A percentile compares a stretch with the other conserved stretches of the same genome.
Evolutionary conservation across 108 stramenopile genomes (phyloP).

Genomic region (Fistulifera solaris): DNA sequence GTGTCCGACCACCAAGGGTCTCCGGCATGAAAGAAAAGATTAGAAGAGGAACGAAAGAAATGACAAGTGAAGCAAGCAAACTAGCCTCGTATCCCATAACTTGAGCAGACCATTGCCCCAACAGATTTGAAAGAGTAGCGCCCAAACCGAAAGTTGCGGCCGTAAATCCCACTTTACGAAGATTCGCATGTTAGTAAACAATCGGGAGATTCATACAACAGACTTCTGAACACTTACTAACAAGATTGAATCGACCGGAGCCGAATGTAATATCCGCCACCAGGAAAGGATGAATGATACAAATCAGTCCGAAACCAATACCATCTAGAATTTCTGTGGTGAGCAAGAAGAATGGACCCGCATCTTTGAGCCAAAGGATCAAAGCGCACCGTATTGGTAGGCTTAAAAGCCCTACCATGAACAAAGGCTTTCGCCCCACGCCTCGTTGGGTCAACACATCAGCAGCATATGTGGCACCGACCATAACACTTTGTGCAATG

Average conservation of each 20-base stretch:
- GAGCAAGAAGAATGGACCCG: constrained; percentile 34
- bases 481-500: constrained; percentile 57
- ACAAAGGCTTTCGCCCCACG: constrained; percentile 52
- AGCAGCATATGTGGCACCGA: constrained; percentile 39
- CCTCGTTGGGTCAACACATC: constrained; percentile 40
- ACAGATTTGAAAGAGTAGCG: constrained; percentile 51
- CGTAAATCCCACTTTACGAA: constrained; percentile 43
- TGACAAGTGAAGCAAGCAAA: constrained; percentile 38
- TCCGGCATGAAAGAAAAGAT: constrained; percentile 60
- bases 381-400: constrained; percentile 62
- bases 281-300: constrained; percentile 59
- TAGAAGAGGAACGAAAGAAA: constrained; percentile 48
- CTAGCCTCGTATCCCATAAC: constrained; percentile 50
- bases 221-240: constrained; percentile 30
- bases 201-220: neutral
- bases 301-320: constrained; percentile 55
- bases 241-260: constrained; percentile 58
- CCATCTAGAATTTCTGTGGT: constrained; percentile 68
- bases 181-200: neutral
- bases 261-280: constrained; percentile 69
- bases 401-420: constrained; percentile 37
- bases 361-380: constrained; percentile 58
- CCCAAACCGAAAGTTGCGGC: constrained; percentile 61
- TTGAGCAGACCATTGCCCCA: constrained; percentile 56
- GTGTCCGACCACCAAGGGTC: constrained; percentile 27